Evolutionary conservation across 768 basidiomycete species (phyloP).

Genomic region (Rhodotorula diobovata): DNA sequence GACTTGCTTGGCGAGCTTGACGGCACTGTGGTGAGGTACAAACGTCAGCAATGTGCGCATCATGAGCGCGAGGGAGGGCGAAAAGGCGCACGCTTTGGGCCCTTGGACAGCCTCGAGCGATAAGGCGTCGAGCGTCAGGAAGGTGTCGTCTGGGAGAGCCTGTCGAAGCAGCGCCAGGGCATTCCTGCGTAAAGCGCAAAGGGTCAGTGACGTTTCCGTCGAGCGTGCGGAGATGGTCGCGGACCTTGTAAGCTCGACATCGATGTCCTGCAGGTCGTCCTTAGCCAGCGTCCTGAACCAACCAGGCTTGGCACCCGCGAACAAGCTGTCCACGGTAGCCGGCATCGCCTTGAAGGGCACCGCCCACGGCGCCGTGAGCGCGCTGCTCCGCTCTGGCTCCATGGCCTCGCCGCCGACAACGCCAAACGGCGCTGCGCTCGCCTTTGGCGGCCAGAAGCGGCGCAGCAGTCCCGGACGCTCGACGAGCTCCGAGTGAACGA

Average conservation of each 20-base stretch:
- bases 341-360: constrained; percentile 44
- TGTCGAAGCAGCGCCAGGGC: constrained; percentile 39
- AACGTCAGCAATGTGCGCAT: neutral
- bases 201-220: neutral
- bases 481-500: constrained; percentile 43
- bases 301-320: constrained; percentile 20
- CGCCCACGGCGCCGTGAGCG: constrained; percentile 41
- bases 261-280: constrained; percentile 37
- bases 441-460: constrained; percentile 33
- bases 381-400: constrained; percentile 43
- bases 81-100: constrained; percentile 42
- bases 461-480: constrained; percentile 24
- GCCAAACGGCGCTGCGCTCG: constrained; percentile 36
- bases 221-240: neutral
- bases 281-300: constrained; percentile 42
- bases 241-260: constrained; percentile 39
- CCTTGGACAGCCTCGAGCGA: constrained; percentile 45
- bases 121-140: constrained; percentile 45
- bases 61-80: too few species aligned
- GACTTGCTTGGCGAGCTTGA: constrained; percentile 48
- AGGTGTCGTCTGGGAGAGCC: constrained; percentile 41
- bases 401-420: constrained; percentile 46
- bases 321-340: constrained; percentile 39
- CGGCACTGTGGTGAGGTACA: constrained; percentile 43
- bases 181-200: constrained; percentile 30